Conservation (phyloP, 352 stramenopile species). For the Phytopythium aichiense region DNA sequence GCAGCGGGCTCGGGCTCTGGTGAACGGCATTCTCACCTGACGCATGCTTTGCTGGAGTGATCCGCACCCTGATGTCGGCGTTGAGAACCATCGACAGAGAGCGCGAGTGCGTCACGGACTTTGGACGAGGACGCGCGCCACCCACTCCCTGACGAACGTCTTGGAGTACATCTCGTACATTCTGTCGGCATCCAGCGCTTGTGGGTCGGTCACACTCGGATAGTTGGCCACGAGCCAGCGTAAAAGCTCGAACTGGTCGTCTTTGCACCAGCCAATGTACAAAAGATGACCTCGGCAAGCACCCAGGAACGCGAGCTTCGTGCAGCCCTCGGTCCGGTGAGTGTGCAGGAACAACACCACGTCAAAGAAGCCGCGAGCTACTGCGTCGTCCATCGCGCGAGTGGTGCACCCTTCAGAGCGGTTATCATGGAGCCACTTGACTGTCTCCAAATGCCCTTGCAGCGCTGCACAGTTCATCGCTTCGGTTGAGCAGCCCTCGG, state of each 20-base stretch:
- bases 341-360: constrained; percentile 15
- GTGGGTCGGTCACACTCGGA: background rate
- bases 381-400: constrained; percentile 14
- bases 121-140: no score
- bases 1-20: background rate
- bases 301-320: background rate
- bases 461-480: constrained; percentile 10
- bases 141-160: background rate
- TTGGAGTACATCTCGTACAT: background rate
- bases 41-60: no score
- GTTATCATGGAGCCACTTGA: constrained; percentile 12
- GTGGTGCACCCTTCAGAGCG: constrained; percentile 10
- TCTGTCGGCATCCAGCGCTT: background rate
- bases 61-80: no score
- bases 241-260: background rate
- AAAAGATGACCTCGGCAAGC: background rate
- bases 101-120: no score
- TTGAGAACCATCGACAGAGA: no score
- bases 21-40: no score
- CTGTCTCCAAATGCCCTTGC: constrained; percentile 12
- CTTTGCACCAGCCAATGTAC: background rate
- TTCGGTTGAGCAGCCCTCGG: constrained; percentile 9
- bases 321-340: constrained; percentile 7
- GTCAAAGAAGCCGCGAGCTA: constrained; percentile 8
- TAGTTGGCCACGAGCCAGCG: background rate